These are phyloP conservation scores for Chlorella sp. DNA, from an alignment of 139 green algal species.

Conservation along the genomic window DNA sequence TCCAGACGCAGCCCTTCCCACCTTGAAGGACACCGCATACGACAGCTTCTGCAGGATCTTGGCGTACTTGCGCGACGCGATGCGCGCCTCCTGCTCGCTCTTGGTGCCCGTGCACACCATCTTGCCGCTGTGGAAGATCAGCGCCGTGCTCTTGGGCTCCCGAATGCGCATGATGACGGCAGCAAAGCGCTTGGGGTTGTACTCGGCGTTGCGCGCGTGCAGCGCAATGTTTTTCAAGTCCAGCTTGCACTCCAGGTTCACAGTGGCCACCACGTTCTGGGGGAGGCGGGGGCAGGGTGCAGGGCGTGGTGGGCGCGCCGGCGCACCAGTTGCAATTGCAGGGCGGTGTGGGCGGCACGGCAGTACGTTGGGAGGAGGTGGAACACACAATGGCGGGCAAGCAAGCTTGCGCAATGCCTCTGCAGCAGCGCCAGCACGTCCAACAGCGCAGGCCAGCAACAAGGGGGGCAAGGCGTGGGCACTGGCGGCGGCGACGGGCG, in stretches of 20 bases:
- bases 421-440: no score
- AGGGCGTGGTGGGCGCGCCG: no score
- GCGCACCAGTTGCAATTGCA: no score
- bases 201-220: conserved; percentile 97
- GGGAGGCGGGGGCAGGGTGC: no score
- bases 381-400: no score
- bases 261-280: conserved; percentile 97
- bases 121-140: conserved; percentile 98
- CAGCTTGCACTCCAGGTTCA: conserved; percentile 94
- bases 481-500: neutral
- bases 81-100: conserved; percentile 77
- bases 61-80: conserved; percentile 89
- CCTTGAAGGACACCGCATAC: conserved; percentile 89
- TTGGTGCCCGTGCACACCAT: conserved; percentile 98
- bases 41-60: conserved; percentile 95
- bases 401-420: no score
- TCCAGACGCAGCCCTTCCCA: neutral
- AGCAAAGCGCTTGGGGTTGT: conserved; percentile 99
- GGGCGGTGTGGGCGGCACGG: no score
- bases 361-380: no score
- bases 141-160: conserved; percentile 97
- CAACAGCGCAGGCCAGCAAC: neutral
- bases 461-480: neutral
- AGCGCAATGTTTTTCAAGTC: conserved; percentile 98
- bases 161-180: conserved; percentile 99